Evolutionary conservation across 2,329 filamentous ascomycete genomes (phyloP), one percentile per base, ranked within the genome.

Genomic region (Hansfordia pulvinata): DNA sequence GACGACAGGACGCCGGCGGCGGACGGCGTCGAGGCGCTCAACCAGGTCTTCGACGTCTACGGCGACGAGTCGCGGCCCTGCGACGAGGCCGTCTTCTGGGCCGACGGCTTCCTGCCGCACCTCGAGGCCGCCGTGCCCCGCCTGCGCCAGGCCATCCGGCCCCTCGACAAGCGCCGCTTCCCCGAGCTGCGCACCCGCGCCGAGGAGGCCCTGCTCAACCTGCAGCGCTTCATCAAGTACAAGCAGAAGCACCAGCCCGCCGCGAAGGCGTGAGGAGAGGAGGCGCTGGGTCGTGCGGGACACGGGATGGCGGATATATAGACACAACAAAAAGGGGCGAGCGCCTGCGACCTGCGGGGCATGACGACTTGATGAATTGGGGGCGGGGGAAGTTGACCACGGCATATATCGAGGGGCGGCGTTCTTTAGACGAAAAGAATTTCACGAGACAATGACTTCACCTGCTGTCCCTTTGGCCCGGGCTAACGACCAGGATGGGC

Each of bases 1-100:
- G n/a, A n/a, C n/a, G n/a, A n/a, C n/a, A n/a, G n/a, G n/a, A 64
- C 63, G 1, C 56, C 68, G 2, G 49, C 60, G 2, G 72, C 70
- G 2, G 69, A 76, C 23, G 58, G 59, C 5, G 60, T 79, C 17
- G 74, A 79, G 50, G 68, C 70, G 10, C 51, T 79, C 22, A 70
- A 78, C 48, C 70, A 76, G 46, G 35, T 80, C 11, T 76, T 76
- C 37, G 75, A 79, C 37, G 60, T 80, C 6, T 80, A 79, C 47
- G 66, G 62, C 15, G 69, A 79, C 42, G 69, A 73, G 44, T 58
- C 56, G 9, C 59, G 55, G 28, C 52, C 59, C 8, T 74, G 64
- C 42, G 75, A 79, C 42, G 56, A 53, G 30, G 59, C 64, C 15
- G 72, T 79, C 3, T 80, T 78, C 47, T 76, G 73, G 66, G 60